phyloP scores from a whole-genome alignment of 2,329 filamentous ascomycete genomes.

The Colletotrichum ledebouriae region DNA sequence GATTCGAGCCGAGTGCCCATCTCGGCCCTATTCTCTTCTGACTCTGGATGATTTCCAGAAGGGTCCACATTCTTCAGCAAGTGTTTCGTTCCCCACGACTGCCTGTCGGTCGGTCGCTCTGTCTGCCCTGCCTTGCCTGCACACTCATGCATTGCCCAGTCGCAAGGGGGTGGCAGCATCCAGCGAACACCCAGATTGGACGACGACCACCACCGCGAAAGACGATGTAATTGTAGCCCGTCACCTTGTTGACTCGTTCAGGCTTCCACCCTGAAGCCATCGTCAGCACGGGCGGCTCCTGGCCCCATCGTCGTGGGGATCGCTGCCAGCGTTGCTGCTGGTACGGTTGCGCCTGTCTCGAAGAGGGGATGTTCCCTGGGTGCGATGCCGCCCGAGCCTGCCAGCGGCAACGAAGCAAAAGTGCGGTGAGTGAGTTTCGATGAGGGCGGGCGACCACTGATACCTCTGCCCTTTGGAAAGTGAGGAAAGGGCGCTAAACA shows the following conservation, averaged over 20 bases:
- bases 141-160: background rate
- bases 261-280: constrained; percentile 21
- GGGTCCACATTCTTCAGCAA: constrained; percentile 38
- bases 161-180: constrained; percentile 14
- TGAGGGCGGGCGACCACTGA: background rate
- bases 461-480: background rate
- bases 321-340: constrained; percentile 4
- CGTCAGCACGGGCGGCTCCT: constrained; percentile 13
- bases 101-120: constrained; percentile 12
- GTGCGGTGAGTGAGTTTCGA: constrained; percentile 34
- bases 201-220: background rate
- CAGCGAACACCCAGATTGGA: constrained; percentile 2
- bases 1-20: background rate
- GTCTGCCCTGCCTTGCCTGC: background rate
- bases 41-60: background rate
- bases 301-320: constrained; percentile 24
- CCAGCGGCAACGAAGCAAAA: constrained; percentile 27
- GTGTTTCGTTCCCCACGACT: constrained; percentile 7
- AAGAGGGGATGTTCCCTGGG: constrained; percentile 19
- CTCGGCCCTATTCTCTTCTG: constrained; percentile 28
- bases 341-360: background rate
- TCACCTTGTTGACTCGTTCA: constrained; percentile 7
- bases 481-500: constrained; percentile 29
- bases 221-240: background rate
- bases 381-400: constrained; percentile 15